A percentile compares a stretch with the other conserved stretches of the same genome.
Conservation (phyloP, 139 green algal genomes). For the Volvox africanus region DNA sequence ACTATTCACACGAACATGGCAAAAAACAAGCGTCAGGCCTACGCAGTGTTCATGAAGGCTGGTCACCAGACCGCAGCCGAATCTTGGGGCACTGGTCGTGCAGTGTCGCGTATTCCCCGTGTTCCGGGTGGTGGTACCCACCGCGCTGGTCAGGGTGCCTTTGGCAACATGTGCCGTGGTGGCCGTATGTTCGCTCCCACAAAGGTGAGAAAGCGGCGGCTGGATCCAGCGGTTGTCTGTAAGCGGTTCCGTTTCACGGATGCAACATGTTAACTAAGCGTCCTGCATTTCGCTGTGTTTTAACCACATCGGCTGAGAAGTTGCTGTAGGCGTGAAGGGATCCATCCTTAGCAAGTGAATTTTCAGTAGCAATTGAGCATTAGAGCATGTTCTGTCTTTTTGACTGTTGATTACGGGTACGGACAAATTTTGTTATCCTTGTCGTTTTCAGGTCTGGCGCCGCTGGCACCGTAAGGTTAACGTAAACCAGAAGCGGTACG, state of each 20-base stretch:
- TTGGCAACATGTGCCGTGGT: conserved; percentile 99
- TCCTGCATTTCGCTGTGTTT: too few species aligned
- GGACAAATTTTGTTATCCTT: too few species aligned
- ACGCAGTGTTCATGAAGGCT: conserved; percentile 93
- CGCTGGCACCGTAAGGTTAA: conserved; percentile 99
- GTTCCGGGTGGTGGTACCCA: conserved; percentile 93
- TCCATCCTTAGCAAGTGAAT: too few species aligned
- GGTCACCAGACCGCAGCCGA: conserved; percentile 98
- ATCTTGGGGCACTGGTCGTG: conserved; percentile 99
- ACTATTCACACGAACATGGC: conserved; percentile 94
- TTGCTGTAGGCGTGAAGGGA: too few species aligned
- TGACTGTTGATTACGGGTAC: too few species aligned
- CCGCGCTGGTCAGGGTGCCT: conserved; percentile 97
- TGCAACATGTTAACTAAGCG: too few species aligned
- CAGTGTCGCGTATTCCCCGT: conserved; percentile 99
- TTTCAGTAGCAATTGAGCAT: too few species aligned
- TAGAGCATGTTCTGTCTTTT: too few species aligned
- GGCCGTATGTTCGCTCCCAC: conserved; percentile 99
- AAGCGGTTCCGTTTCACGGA: too few species aligned
- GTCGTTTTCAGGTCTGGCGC: conserved; percentile 78
- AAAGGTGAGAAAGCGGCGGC: conserved; percentile 72
- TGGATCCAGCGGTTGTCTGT: neutral
- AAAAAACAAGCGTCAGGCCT: conserved; percentile 99
- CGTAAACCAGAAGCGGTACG: conserved; percentile 98
- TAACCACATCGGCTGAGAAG: too few species aligned